Evolutionary conservation across 1,284 basidiomycete genomes (phyloP).

Genomic region (Apiotrichum porosum): DNA sequence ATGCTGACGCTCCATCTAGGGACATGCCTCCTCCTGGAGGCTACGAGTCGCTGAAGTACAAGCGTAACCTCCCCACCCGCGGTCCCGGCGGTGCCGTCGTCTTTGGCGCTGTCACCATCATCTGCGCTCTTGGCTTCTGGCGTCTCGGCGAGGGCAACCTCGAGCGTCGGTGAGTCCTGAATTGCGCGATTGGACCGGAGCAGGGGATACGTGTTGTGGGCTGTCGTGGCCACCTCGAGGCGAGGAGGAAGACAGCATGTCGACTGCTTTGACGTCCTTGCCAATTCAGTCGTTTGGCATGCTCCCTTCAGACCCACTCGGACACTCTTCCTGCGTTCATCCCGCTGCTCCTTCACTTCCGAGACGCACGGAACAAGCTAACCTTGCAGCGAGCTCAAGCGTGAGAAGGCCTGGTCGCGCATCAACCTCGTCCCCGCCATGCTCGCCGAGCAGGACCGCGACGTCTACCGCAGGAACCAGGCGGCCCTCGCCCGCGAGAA

Average conservation of each 20-base stretch:
- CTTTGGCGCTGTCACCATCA: constrained; percentile 73
- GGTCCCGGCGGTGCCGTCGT: constrained; percentile 85
- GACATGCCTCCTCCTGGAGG: constrained; percentile 94
- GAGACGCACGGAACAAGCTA: constrained; percentile 1
- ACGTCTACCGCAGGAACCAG: constrained; percentile 73
- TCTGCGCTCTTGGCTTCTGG: constrained; percentile 92
- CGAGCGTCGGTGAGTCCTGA: constrained; percentile 76
- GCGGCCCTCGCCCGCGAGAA: constrained; percentile 76
- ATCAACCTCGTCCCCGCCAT: constrained; percentile 91
- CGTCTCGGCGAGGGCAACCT: constrained; percentile 81
- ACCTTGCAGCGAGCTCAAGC: constrained; percentile 76
- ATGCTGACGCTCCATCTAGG: constrained; percentile 56
- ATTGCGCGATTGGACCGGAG: too few species aligned
- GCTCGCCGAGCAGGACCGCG: constrained; percentile 88
- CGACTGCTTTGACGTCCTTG: too few species aligned
- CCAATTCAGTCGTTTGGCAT: too few species aligned
- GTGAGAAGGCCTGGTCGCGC: constrained; percentile 92
- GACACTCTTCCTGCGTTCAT: too few species aligned
- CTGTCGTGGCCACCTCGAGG: too few species aligned
- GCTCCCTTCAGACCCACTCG: too few species aligned
- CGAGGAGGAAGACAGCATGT: too few species aligned
- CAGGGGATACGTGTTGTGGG: too few species aligned
- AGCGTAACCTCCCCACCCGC: constrained; percentile 87
- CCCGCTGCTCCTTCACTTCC: too few species aligned
- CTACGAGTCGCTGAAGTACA: constrained; percentile 90